These are phyloP conservation scores for Aspergillus sojae DNA, from an alignment of 2,329 filamentous ascomycete genomes.

Conservation along the genomic window DNA sequence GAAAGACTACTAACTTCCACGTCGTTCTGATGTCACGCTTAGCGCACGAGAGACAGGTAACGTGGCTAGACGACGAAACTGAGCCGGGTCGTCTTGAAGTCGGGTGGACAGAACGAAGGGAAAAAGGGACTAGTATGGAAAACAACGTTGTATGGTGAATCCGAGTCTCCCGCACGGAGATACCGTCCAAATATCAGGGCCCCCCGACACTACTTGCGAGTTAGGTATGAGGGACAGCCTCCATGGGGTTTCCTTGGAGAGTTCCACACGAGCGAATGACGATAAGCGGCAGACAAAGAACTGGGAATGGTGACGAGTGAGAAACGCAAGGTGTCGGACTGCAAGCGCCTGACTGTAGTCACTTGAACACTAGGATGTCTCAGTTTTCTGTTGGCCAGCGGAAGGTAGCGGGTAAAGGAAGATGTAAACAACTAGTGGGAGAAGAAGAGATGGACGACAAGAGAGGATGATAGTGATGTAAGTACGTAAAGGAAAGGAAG, in stretches of 20 bases:
- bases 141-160: constrained; percentile 13
- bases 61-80: constrained; percentile 1
- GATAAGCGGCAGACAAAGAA: neutral
- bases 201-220: constrained; percentile 18
- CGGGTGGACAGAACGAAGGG: constrained; percentile 6
- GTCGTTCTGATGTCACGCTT: neutral
- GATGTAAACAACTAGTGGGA: neutral
- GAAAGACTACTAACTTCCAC: constrained; percentile 21
- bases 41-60: neutral
- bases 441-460: constrained; percentile 8
- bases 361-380: constrained; percentile 17
- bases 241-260: constrained; percentile 17
- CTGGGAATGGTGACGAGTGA: constrained; percentile 4
- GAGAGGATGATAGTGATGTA: neutral
- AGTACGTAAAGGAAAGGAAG: constrained; percentile 10
- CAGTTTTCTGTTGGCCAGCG: constrained; percentile 8
- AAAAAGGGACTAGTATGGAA: constrained; percentile 10
- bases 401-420: constrained; percentile 8
- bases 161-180: constrained; percentile 22
- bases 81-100: neutral
- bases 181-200: constrained; percentile 20
- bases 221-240: constrained; percentile 16
- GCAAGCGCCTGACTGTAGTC: constrained; percentile 21
- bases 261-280: constrained; percentile 10
- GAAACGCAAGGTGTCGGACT: constrained; percentile 13